phyloP scores from a whole-genome alignment of 352 stramenopile species.

The Globisporangium parvum region DNA sequence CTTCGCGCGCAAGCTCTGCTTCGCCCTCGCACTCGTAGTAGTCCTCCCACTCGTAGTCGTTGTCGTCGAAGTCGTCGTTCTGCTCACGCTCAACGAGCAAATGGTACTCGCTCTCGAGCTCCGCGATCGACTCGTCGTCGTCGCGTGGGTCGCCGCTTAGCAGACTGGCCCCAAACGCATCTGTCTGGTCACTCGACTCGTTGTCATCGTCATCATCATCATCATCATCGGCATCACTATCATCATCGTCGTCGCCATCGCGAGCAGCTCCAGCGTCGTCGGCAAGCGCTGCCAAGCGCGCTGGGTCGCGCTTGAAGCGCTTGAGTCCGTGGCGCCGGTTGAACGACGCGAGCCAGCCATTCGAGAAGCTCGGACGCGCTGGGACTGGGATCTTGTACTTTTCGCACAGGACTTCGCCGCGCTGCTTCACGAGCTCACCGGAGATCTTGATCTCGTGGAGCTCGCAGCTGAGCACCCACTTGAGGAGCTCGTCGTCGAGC shows the following conservation, averaged over 20 bases:
- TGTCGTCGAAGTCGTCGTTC: too few species aligned
- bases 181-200: not conserved
- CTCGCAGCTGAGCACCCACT: constrained; percentile 16
- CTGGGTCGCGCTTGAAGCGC: constrained; percentile 16
- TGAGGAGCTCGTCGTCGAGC: constrained; percentile 16
- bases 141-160: too few species aligned
- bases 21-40: too few species aligned
- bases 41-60: too few species aligned
- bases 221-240: not conserved
- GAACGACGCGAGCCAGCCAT: constrained; percentile 81
- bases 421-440: constrained; percentile 14
- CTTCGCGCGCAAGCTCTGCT: too few species aligned
- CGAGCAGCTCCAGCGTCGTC: constrained; percentile 1
- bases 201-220: not conserved
- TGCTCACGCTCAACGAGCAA: too few species aligned
- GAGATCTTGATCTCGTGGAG: constrained; percentile 15
- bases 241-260: constrained; percentile 13
- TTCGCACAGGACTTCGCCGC: constrained; percentile 11
- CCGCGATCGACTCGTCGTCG: too few species aligned
- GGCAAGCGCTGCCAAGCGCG: too few species aligned
- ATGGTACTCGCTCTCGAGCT: too few species aligned
- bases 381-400: constrained; percentile 10
- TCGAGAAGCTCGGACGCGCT: constrained; percentile 47
- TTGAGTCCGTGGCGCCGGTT: constrained; percentile 40
- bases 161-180: too few species aligned